Base-by-base conservation (phyloP, 768 basidiomycete species). In the Mycena sanguinolenta region DNA sequence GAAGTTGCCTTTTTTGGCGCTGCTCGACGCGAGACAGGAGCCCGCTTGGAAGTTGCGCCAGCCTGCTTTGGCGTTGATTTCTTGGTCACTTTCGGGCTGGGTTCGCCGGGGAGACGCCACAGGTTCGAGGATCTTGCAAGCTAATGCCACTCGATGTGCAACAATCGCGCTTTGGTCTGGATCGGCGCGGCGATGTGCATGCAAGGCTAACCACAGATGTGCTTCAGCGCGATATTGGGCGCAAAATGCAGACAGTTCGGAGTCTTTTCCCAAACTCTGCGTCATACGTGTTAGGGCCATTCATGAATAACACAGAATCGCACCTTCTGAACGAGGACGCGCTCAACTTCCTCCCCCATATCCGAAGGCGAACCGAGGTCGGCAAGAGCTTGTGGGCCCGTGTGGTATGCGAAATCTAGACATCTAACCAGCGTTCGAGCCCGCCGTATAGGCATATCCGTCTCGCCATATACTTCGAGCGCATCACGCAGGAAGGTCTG, bases 121-220 rank as follows among this genome's bases (percentile, higher is more conserved):
- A 21, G 78, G 61, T 52, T 80, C 84, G 46, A 93, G 83, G 32
- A 88, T 77, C 38, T 71, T 77, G 71, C 86, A 89, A 0, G 89
- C 92, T 17, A 86, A 80, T 14, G 87, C 88, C 1, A 88, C 82
- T 57, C 90, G 88, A n/a, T 80, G 75, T 10, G 86, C 79, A 49
- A 94, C 84, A 2, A 84, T 74, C 0, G 78, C 65, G 63, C 81
- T 83, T 75, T 88, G 85, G 27, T 86, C 79, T 0, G 79, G 69
- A 63, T 87, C 83, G 12, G 78, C 81, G 7, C 81, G 82, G 17
- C 89, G 87, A 78, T 96, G 94, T 23, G 89, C 86, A 74, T 93
- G 90, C 23, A 96, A 80, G 0, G 91, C 89, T 53, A 89, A 80
- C 90, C 91, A 93, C 28, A 96, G 83, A 74, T 92, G 88, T 0